Evolutionary conservation across 306 rosid species (phyloP).

Genomic region (Pterocarpus santalinus): DNA sequence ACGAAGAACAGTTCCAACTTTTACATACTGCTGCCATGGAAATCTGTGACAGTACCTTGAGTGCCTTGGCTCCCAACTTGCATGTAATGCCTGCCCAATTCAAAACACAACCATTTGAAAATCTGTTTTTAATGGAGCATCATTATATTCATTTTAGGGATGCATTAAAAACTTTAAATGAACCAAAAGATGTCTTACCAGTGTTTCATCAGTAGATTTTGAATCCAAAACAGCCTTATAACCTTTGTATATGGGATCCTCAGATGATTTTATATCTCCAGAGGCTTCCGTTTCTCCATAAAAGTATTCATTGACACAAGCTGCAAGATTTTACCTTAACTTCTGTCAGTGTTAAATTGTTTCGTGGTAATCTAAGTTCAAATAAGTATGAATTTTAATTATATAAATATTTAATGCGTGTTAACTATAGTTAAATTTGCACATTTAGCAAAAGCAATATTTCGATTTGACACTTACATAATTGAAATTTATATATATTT

Average conservation of each 20-base stretch:
- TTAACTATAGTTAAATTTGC: too few relatives aligned
- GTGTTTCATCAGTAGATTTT: slow-evolving; percentile 76
- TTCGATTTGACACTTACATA: too few relatives aligned
- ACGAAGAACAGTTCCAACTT: slow-evolving; percentile 87
- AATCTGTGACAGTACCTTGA: slow-evolving; percentile 71
- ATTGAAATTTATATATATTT: too few relatives aligned
- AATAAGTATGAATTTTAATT: too few relatives aligned
- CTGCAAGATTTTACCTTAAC: slow-evolving; percentile 53
- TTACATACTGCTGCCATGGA: slow-evolving; percentile 91
- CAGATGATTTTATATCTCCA: slow-evolving; percentile 47
- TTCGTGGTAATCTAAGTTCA: too few relatives aligned
- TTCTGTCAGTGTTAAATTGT: slow-evolving; percentile 1
- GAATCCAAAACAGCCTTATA: slow-evolving; percentile 92
- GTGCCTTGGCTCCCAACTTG: slow-evolving; percentile 98
- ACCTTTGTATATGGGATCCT: slow-evolving; percentile 71
- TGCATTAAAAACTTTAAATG: not conserved
- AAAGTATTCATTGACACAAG: slow-evolving; percentile 81
- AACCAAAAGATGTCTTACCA: slow-evolving; percentile 58
- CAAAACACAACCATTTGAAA: slow-evolving; percentile 16
- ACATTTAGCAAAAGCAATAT: too few relatives aligned
- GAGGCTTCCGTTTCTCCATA: slow-evolving; percentile 55
- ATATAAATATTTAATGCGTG: too few relatives aligned
- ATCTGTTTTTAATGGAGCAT: slow-evolving; percentile 10
- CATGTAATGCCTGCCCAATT: slow-evolving; percentile 75
- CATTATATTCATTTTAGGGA: not conserved